A percentile compares a stretch with the other conserved stretches of the same genome.
Conservation (phyloP, 1,284 basidiomycete species). For the Ganoderma boninense region DNA sequence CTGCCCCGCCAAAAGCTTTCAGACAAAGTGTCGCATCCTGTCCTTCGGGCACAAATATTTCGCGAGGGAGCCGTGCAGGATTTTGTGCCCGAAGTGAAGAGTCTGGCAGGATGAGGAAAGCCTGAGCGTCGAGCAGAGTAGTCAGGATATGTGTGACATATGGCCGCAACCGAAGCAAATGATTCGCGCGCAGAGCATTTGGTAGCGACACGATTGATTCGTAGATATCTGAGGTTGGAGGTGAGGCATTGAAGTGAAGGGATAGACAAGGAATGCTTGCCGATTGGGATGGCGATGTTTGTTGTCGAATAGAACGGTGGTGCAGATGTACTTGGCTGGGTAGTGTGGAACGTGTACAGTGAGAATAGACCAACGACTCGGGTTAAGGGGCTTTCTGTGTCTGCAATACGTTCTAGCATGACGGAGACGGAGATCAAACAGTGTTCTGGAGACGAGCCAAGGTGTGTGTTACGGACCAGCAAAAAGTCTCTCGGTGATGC, state of each 20-base stretch:
- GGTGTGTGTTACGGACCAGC: slow-evolving; percentile 54
- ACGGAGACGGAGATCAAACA: not conserved
- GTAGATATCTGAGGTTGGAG: slow-evolving; percentile 57
- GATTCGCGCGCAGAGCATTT: slow-evolving; percentile 46
- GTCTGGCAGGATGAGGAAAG: slow-evolving; percentile 67
- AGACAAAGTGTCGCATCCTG: slow-evolving; percentile 32
- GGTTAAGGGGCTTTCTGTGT: slow-evolving; percentile 56
- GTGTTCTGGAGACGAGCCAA: not conserved
- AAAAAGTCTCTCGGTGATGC: slow-evolving; percentile 67
- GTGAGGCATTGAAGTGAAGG: slow-evolving; percentile 12
- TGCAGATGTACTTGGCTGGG: slow-evolving; percentile 64
- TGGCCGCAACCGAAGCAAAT: slow-evolving; percentile 55
- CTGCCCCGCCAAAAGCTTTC: not conserved
- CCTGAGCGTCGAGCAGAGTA: slow-evolving; percentile 52
- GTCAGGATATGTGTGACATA: slow-evolving; percentile 57
- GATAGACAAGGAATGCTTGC: slow-evolving; percentile 46
- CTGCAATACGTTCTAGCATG: slow-evolving; percentile 59
- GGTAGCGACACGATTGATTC: slow-evolving; percentile 56
- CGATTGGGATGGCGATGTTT: slow-evolving; percentile 65
- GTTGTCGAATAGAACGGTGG: slow-evolving; percentile 56
- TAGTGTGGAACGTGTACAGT: slow-evolving; percentile 70
- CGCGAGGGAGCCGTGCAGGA: slow-evolving; percentile 70
- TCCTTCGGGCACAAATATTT: slow-evolving; percentile 58
- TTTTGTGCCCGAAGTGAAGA: slow-evolving; percentile 60
- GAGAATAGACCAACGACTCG: slow-evolving; percentile 69